Base-by-base conservation (phyloP, 2,329 filamentous ascomycete genomes). In the Malbranchea cinnamomea region DNA sequence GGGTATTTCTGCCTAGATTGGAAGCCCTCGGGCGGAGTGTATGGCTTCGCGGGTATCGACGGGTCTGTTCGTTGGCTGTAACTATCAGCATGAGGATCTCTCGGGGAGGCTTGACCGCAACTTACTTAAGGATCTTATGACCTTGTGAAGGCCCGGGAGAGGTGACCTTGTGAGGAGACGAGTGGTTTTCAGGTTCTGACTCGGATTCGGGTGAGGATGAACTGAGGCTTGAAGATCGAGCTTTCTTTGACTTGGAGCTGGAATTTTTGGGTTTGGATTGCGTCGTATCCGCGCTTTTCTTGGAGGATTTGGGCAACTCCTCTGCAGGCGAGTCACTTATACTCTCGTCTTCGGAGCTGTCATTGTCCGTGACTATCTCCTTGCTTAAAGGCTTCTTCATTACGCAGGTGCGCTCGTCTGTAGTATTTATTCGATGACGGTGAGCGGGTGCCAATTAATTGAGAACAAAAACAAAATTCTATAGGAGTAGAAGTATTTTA, bases 11-110 rank as follows among this genome's bases (percentile, higher is more conserved):
- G 50, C 26, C 48, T 38, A 21, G 49, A 31, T 31, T 54, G 55
- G 45, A 61, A 62, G 16, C 58, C 59, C n/a, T 41, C 37, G 2
- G 59, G 59, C 4, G 58, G 47, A 38, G 53, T 53, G 48, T 54
- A 63, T 8, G 49, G 42, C 37, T 53, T 47, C 6, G 50, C 37
- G 17, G 47, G 43, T 31, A 52, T 40, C 11, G n/a, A n/a, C n/a
- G n/a, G n/a, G n/a, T n/a, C n/a, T n/a, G n/a, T n/a, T n/a, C n/a
- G n/a, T n/a, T n/a, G n/a, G n/a, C 31, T 25, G 7, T 30, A 37
- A 32, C 26, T 26, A 11, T 35, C 32, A 17, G 23, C 32, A 27
- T 37, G 8, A 37, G 32, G 12, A 23, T 19, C 19, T 38, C 34
- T 21, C 30, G 17, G 10, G 26, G 21, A 22, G 33, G 26, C 22